Evolutionary conservation across 2,329 filamentous ascomycete species (phyloP).

Genomic region (Dactylellina sp.): DNA sequence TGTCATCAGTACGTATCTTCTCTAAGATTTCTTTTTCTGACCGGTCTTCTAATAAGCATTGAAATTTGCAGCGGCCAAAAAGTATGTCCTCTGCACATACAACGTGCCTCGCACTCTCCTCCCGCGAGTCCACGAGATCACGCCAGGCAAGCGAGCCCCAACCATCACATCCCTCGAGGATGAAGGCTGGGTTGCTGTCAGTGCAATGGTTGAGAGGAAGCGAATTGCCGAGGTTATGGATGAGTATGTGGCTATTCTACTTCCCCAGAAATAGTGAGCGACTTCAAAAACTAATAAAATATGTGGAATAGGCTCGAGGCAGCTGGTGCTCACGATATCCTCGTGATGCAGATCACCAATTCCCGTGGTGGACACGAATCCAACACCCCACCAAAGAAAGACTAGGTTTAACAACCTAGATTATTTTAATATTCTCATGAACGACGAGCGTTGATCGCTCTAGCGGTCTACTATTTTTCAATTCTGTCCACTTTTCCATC

Average conservation of each 20-base stretch:
- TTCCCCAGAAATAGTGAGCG: constrained; percentile 7
- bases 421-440: too few relatives aligned
- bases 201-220: constrained; percentile 91
- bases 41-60: constrained; percentile 30
- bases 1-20: constrained; percentile 77
- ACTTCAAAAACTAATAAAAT: background rate
- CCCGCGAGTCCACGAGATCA: constrained; percentile 77
- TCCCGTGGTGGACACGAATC: constrained; percentile 66
- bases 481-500: too few relatives aligned
- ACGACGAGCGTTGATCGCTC: background rate
- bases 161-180: constrained; percentile 91
- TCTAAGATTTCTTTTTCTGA: background rate
- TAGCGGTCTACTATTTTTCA: background rate
- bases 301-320: constrained; percentile 61
- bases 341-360: constrained; percentile 88
- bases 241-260: constrained; percentile 64
- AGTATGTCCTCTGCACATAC: constrained; percentile 95
- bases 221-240: constrained; percentile 89
- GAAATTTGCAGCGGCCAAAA: constrained; percentile 75
- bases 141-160: constrained; percentile 91
- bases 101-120: constrained; percentile 83
- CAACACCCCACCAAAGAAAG: background rate
- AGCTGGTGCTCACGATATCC: constrained; percentile 83
- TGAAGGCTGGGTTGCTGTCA: constrained; percentile 92
- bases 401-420: too few relatives aligned